These are phyloP conservation scores for Cardamine occulta DNA, from an alignment of 345 rosid species.

Conservation along the genomic window DNA sequence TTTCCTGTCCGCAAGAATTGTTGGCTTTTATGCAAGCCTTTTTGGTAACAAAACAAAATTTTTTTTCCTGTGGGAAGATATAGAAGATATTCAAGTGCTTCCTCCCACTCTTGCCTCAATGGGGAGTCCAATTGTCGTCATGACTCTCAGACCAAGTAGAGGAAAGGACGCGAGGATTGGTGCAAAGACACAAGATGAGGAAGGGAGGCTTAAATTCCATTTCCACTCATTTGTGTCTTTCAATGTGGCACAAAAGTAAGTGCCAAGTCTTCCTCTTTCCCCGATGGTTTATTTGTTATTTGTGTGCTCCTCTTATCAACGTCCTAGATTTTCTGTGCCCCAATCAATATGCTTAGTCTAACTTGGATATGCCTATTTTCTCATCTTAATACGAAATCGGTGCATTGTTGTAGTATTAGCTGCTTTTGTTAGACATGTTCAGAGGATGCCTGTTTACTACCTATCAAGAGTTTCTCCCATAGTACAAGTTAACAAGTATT, in stretches of 20 bases:
- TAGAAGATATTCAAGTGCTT: slow-evolving; percentile 77
- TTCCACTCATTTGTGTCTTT: slow-evolving; percentile 97
- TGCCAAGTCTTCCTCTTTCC: slow-evolving; percentile 30
- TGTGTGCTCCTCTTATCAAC: background rate
- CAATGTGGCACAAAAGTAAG: slow-evolving; percentile 83
- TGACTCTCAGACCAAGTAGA: slow-evolving; percentile 76
- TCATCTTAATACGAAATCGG: background rate
- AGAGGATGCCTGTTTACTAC: slow-evolving; percentile 1
- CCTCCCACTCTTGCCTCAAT: slow-evolving; percentile 88
- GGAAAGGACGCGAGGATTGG: slow-evolving; percentile 94
- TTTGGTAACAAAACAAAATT: slow-evolving; percentile 92
- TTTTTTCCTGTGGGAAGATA: slow-evolving; percentile 97
- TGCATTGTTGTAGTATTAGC: slow-evolving; percentile 19
- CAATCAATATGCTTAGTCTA: slow-evolving; percentile 5
- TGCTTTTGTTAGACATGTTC: slow-evolving; percentile 1
- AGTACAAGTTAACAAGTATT: slow-evolving; percentile 1
- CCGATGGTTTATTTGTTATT: background rate
- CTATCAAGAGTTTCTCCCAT: slow-evolving; percentile 6
- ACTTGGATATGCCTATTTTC: slow-evolving; percentile 11
- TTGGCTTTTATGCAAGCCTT: slow-evolving; percentile 90
- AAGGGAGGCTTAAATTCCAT: slow-evolving; percentile 92
- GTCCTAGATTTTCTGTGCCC: slow-evolving; percentile 17
- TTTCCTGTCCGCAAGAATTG: slow-evolving; percentile 87
- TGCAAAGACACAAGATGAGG: slow-evolving; percentile 83
- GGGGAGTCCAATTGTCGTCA: slow-evolving; percentile 87